phyloP scores from a whole-genome alignment of 2,329 filamentous ascomycete species.

The Colletotrichum chrysophilum region DNA sequence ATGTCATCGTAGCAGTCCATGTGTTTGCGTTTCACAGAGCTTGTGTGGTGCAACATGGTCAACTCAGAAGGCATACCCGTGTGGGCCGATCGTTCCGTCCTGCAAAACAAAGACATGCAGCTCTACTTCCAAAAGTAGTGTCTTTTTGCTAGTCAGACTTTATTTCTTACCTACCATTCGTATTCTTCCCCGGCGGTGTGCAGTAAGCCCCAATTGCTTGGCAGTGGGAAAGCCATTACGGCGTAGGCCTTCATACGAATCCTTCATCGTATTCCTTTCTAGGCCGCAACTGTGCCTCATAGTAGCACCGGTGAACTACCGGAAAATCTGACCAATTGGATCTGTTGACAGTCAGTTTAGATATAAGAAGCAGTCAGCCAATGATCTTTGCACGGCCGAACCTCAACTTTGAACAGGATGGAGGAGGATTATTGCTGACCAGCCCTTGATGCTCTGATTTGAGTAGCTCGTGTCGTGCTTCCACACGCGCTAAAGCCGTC shows the following conservation, averaged over 20 bases:
- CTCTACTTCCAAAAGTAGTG: not conserved
- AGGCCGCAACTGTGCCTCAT: not conserved
- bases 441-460: rapidly evolving
- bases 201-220: not conserved
- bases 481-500: not conserved
- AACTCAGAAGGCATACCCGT: not conserved
- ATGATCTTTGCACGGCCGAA: not conserved
- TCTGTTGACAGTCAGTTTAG: rapidly evolving
- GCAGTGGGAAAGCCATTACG: not conserved
- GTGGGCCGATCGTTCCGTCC: not conserved
- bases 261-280: not conserved
- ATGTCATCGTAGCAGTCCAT: not conserved
- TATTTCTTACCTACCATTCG: not conserved
- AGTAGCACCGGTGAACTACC: not conserved
- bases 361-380: not conserved
- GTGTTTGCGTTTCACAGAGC: not conserved
- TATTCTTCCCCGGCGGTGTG: not conserved
- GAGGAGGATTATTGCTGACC: not conserved
- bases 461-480: not conserved
- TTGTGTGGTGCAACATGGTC: not conserved
- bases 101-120: not conserved
- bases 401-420: not conserved
- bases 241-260: not conserved
- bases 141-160: not conserved
- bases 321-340: not conserved